Evolutionary conservation across 192 early-diverging fungal genomes (phyloP), one percentile per base, ranked within the genome.

Genomic region (Rhizophagus prolifer): DNA sequence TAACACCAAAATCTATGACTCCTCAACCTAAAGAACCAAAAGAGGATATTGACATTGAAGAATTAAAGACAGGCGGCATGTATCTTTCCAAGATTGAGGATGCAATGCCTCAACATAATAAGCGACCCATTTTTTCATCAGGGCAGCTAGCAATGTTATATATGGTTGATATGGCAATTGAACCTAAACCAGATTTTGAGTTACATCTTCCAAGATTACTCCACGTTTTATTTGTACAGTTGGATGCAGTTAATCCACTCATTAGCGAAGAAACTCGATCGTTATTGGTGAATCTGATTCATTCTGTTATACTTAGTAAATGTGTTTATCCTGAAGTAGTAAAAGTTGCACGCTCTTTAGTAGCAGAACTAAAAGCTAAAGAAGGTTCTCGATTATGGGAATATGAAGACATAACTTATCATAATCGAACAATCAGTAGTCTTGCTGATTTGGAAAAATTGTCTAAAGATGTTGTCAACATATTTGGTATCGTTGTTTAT

Each of bases 381-480:
- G 94, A 94, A 80, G 92, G 93, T 14, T 90, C 91, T 77, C 85
- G 90, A 14, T 70, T 94, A 9, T 95, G 94, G 95, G 76, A 85
- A 14, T 93, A 95, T 67, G 93, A 95, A 75, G 93, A 96, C 70
- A 88, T 93, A 70, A 85, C 84, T 69, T 90, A 78, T 58, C 86
- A 74, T 76, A 88, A 80, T 66, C 80, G 79, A 61, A 81, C 79
- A 7, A 78, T 88, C 16, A 81, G 78, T 25, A 84, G 83, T 31
- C 38, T 81, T n/a, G 68, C 77, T 3, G 88, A 91, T 62, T 76
- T 89, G 6, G 86, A 88, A 60, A 79, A 80, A n/a, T 79, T 89
- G 8, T 62, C 86, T 44, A 81, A 85, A 41, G 78, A 81, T 4
- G 82, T 89, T 13, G 74, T 88, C 3, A 78, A 82, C 28, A 82